A percentile compares a stretch with the other conserved stretches of the same genome.
Evolutionary conservation across 768 basidiomycete genomes (phyloP).

Genomic region (Ramaria rubella): DNA sequence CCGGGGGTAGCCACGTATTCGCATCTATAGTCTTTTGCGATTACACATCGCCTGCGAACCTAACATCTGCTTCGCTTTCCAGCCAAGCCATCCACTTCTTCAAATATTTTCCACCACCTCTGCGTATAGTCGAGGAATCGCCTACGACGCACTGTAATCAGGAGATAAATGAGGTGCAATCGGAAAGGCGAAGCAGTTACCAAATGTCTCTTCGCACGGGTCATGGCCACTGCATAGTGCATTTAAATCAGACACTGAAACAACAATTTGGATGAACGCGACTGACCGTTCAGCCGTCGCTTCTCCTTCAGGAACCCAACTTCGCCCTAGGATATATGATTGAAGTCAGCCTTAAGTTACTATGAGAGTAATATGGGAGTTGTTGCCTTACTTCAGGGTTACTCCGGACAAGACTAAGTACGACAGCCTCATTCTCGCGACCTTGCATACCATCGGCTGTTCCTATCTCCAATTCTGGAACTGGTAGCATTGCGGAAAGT

Average conservation of each 20-base stretch:
- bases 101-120: conserved; percentile 74
- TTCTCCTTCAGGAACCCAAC: conserved; percentile 95
- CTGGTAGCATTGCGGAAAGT: conserved; percentile 61
- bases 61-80: conserved; percentile 83
- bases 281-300: conserved; percentile 76
- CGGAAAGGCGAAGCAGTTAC: conserved; percentile 35
- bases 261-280: background rate
- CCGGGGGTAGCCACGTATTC: background rate
- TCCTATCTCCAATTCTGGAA: conserved; percentile 68
- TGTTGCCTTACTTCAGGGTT: conserved; percentile 87
- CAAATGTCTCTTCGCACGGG: conserved; percentile 79
- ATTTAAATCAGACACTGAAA: background rate
- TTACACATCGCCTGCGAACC: conserved; percentile 54
- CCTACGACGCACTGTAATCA: conserved; percentile 78
- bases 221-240: conserved; percentile 68
- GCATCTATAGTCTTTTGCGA: background rate
- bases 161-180: background rate
- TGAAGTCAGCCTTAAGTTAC: background rate
- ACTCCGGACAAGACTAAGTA: conserved; percentile 88
- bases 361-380: conserved; percentile 14
- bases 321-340: conserved; percentile 48
- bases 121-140: conserved; percentile 80
- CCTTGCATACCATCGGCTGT: conserved; percentile 98
- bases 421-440: conserved; percentile 88
- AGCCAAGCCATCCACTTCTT: conserved; percentile 90